These are phyloP conservation scores for Lentinula lateritia DNA, from an alignment of 768 basidiomycete species.

Conservation along the genomic window DNA sequence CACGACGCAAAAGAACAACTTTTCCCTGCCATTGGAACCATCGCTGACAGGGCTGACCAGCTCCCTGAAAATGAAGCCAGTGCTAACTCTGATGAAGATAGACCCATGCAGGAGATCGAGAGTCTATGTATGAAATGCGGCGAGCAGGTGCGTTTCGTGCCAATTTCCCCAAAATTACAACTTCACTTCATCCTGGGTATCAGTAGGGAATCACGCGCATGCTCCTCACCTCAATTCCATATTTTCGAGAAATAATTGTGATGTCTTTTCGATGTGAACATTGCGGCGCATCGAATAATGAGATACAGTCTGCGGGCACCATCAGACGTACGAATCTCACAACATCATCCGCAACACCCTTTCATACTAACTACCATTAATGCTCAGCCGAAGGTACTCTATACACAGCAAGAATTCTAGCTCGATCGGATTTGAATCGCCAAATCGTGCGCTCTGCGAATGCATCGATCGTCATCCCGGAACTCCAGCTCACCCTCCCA, in stretches of 20 bases:
- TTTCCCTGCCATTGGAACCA: conserved; percentile 55
- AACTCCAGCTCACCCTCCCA: conserved; percentile 89
- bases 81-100: conserved; percentile 39
- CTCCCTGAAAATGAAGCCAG: background rate
- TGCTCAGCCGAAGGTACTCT: conserved; percentile 72
- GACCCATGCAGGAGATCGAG: conserved; percentile 76
- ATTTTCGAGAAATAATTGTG: conserved; percentile 90
- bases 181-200: conserved; percentile 1
- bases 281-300: conserved; percentile 87
- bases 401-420: conserved; percentile 76
- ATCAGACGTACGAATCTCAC: conserved; percentile 65
- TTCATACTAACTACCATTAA: background rate
- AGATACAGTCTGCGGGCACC: conserved; percentile 84
- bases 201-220: conserved; percentile 81
- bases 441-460: conserved; percentile 88
- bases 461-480: conserved; percentile 79
- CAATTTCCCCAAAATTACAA: background rate
- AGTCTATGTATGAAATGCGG: conserved; percentile 93
- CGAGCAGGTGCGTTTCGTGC: conserved; percentile 62
- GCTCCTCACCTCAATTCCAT: conserved; percentile 91
- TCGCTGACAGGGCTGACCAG: conserved; percentile 30
- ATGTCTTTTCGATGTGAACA: conserved; percentile 97
- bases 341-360: background rate
- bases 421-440: conserved; percentile 77
- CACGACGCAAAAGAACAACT: conserved; percentile 21